A percentile compares a stretch with the other conserved stretches of the same genome.
These are phyloP conservation scores for Teratosphaeria pseudoeucalypti DNA, from an alignment of 2,329 filamentous ascomycete species.

Conservation along the genomic window DNA sequence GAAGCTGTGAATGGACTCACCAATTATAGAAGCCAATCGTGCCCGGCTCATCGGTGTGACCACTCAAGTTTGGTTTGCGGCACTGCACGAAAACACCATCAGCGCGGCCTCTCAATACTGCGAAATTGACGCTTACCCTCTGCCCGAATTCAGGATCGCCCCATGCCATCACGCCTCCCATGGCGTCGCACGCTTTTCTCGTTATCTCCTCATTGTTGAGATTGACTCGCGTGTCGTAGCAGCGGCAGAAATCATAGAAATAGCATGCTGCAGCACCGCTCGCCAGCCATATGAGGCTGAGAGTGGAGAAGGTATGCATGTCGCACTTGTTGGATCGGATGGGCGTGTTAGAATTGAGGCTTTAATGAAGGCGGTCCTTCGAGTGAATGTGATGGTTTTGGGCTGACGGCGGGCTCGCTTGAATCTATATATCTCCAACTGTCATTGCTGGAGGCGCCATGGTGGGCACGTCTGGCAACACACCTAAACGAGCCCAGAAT, in stretches of 20 bases:
- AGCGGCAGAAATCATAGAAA: not conserved
- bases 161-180: not conserved
- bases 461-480: not conserved
- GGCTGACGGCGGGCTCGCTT: not conserved
- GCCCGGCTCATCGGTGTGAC: not conserved
- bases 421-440: not conserved
- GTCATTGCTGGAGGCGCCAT: not conserved
- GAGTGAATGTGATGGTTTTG: not conserved
- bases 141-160: not conserved
- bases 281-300: not conserved
- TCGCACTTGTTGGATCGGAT: not conserved
- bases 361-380: too few relatives aligned
- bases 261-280: not conserved
- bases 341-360: not conserved
- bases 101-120: not conserved
- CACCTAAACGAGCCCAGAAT: not conserved
- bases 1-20: not conserved
- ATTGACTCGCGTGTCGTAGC: not conserved
- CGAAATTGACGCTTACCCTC: not conserved
- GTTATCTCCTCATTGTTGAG: not conserved
- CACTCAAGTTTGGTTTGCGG: not conserved
- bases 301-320: not conserved
- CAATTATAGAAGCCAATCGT: not conserved
- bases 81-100: not conserved
- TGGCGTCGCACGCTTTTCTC: not conserved